These are phyloP conservation scores for Murraya paniculata DNA, from an alignment of 345 rosid genomes.

Conservation along the genomic window DNA sequence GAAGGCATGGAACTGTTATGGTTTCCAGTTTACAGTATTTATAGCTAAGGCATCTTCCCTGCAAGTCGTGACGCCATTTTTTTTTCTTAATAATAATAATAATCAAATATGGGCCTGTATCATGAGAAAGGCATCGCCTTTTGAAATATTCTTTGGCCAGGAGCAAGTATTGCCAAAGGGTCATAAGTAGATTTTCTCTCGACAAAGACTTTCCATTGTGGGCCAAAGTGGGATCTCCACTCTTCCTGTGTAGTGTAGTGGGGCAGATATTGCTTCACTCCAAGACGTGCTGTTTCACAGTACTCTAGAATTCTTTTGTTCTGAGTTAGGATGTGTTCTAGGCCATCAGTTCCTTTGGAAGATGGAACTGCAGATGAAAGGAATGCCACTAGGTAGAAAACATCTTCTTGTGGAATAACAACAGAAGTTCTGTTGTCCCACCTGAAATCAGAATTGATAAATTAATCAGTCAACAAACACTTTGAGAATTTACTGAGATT, in stretches of 20 bases:
- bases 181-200: constrained; percentile 75
- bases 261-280: constrained; percentile 86
- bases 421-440: constrained; percentile 97
- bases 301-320: constrained; percentile 65
- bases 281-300: constrained; percentile 54
- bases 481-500: constrained; percentile 5
- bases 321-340: constrained; percentile 63
- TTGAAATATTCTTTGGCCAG: constrained; percentile 84
- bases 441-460: constrained; percentile 41
- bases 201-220: constrained; percentile 63
- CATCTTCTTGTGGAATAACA: constrained; percentile 79
- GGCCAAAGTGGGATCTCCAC: constrained; percentile 84
- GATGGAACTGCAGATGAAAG: constrained; percentile 81
- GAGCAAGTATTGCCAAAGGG: constrained; percentile 86
- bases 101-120: constrained; percentile 21
- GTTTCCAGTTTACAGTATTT: constrained; percentile 25
- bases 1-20: constrained; percentile 18
- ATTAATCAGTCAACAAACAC: constrained; percentile 16
- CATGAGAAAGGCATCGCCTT: constrained; percentile 51
- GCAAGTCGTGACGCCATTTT: constrained; percentile 11
- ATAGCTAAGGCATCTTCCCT: constrained; percentile 23
- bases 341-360: constrained; percentile 67
- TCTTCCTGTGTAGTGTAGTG: constrained; percentile 72
- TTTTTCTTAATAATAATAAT: not conserved
- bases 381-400: constrained; percentile 90